Evolutionary conservation across 352 stramenopile species (phyloP).

Genomic region (Thalassiosira livingstoniorum): DNA sequence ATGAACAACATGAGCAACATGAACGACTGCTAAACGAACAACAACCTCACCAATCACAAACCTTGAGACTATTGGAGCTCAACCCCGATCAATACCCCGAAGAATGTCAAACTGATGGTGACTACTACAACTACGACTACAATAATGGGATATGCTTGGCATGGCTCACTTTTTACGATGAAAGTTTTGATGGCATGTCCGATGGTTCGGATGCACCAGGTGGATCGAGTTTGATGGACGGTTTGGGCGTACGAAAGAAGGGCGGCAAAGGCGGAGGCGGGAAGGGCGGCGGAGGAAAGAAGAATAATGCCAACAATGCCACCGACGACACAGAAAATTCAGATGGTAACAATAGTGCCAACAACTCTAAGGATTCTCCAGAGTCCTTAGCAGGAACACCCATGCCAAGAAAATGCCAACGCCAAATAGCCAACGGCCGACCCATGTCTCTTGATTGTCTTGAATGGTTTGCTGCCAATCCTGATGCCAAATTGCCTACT

Average conservation of each 20-base stretch:
- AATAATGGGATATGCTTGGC: too few species aligned
- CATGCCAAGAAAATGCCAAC: background rate
- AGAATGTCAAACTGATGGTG: too few species aligned
- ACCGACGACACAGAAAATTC: background rate
- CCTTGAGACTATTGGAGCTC: too few species aligned
- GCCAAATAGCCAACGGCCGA: background rate
- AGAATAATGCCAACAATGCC: background rate
- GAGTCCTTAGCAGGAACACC: background rate
- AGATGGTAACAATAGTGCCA: background rate
- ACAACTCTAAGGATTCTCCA: background rate
- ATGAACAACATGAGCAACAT: too few species aligned
- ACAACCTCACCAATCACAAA: too few species aligned
- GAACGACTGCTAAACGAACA: too few species aligned
- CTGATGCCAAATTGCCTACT: background rate
- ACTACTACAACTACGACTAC: too few species aligned
- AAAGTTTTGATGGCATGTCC: background rate
- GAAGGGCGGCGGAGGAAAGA: background rate
- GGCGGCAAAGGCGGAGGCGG: background rate
- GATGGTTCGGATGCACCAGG: background rate
- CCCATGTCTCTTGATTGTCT: background rate
- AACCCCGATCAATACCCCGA: too few species aligned
- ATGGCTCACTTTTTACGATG: constrained; percentile 6
- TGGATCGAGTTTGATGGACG: background rate
- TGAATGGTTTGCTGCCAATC: background rate
- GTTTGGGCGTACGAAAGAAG: background rate